phyloP scores from a whole-genome alignment of 2,329 filamentous ascomycete species.

The Colletotrichum sp. region DNA sequence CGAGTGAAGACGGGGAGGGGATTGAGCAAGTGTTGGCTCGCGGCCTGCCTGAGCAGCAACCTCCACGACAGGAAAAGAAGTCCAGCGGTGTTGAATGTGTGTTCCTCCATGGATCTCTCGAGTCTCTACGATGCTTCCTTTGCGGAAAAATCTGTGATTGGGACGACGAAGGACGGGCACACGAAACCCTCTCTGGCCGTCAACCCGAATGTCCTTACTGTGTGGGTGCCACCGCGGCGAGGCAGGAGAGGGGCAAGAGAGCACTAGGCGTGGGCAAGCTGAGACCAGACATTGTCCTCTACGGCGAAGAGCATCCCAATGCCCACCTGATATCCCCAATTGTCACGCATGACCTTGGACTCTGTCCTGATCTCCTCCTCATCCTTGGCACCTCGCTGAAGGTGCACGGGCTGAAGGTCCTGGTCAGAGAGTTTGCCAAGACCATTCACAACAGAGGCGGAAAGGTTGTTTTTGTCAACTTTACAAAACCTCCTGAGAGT shows the following conservation, averaged over 20 bases:
- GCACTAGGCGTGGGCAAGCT: slow-evolving; percentile 71
- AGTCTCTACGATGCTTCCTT: slow-evolving; percentile 66
- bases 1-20: background rate
- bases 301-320: slow-evolving; percentile 75
- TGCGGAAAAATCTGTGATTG: slow-evolving; percentile 63
- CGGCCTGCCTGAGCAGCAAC: background rate
- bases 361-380: slow-evolving; percentile 70
- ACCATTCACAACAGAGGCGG: slow-evolving; percentile 71
- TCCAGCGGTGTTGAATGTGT: slow-evolving; percentile 64
- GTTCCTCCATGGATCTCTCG: slow-evolving; percentile 74
- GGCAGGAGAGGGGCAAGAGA: slow-evolving; percentile 69
- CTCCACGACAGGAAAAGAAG: background rate
- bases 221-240: slow-evolving; percentile 63
- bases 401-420: slow-evolving; percentile 73
- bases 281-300: slow-evolving; percentile 75
- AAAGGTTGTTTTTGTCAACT: slow-evolving; percentile 75
- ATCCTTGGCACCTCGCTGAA: slow-evolving; percentile 75
- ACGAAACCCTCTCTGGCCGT: slow-evolving; percentile 64
- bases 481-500: slow-evolving; percentile 74
- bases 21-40: background rate
- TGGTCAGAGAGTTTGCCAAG: slow-evolving; percentile 75
- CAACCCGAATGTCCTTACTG: slow-evolving; percentile 74
- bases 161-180: slow-evolving; percentile 61
- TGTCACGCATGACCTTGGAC: slow-evolving; percentile 68
- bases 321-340: slow-evolving; percentile 72